Conservation (phyloP, 78 protist genomes). For the Bigelowiella natans region DNA sequence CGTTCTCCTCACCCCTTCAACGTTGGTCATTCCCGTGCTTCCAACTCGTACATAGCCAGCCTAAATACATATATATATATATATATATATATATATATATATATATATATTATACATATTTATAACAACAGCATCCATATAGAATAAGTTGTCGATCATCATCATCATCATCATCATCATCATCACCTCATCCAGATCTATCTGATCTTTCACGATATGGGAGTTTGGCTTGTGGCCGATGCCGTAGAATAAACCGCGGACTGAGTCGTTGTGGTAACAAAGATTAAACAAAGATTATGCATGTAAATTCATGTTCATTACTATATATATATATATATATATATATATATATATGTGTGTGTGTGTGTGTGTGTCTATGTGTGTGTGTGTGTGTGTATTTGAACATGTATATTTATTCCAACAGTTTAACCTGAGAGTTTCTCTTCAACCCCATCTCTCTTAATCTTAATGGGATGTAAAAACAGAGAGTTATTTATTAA, state of each 20-base stretch:
- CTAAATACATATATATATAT: too few relatives aligned
- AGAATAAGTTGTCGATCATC: too few relatives aligned
- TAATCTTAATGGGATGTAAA: too few relatives aligned
- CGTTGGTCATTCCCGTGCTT: background rate
- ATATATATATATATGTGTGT: background rate
- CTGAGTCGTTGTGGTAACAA: too few relatives aligned
- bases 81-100: too few relatives aligned
- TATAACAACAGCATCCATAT: too few relatives aligned
- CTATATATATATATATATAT: background rate
- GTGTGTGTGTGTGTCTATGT: background rate
- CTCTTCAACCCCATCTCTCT: too few relatives aligned
- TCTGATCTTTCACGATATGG: background rate
- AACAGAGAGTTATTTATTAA: background rate
- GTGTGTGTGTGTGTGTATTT: background rate
- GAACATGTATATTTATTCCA: background rate
- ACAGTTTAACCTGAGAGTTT: too few relatives aligned
- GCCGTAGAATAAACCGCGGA: slow-evolving; percentile 1
- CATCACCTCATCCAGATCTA: background rate
- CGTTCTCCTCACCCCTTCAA: background rate
- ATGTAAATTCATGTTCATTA: background rate
- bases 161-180: too few relatives aligned
- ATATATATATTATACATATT: too few relatives aligned
- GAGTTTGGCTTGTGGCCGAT: slow-evolving; percentile 16
- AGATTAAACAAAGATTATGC: too few relatives aligned
- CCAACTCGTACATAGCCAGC: background rate